Evolutionary conservation across 805 yeast genomes (phyloP).

Genomic region (Ogataea henricii): DNA sequence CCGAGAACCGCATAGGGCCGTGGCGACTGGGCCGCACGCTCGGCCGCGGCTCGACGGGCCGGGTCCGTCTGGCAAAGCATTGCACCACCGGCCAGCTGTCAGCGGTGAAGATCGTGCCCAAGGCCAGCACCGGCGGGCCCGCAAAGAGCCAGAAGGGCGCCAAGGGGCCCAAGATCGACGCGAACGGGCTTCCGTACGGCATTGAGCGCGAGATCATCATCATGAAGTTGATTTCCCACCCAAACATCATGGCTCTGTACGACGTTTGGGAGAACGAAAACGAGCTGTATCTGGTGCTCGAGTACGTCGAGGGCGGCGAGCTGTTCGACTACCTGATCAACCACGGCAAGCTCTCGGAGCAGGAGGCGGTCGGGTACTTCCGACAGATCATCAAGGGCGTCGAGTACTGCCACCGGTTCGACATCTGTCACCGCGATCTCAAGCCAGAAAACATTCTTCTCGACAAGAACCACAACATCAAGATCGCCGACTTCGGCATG

Average conservation of each 20-base stretch:
- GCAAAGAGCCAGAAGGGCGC: slow-evolving; percentile 30
- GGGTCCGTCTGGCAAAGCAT: slow-evolving; percentile 76
- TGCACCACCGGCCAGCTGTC: slow-evolving; percentile 70
- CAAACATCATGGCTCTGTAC: slow-evolving; percentile 88
- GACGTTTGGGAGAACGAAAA: slow-evolving; percentile 98
- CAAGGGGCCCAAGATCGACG: slow-evolving; percentile 28
- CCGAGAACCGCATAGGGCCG: slow-evolving; percentile 63
- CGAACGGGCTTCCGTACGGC: slow-evolving; percentile 81
- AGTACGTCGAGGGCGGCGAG: slow-evolving; percentile 89
- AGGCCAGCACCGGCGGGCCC: slow-evolving; percentile 37
- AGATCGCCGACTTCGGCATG: slow-evolving; percentile 99
- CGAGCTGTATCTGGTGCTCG: slow-evolving; percentile 77
- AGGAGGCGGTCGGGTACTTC: slow-evolving; percentile 75
- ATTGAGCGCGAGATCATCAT: slow-evolving; percentile 96
- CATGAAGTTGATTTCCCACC: slow-evolving; percentile 93
- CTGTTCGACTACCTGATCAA: slow-evolving; percentile 72
- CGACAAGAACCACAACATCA: slow-evolving; percentile 84
- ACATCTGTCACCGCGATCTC: slow-evolving; percentile 78
- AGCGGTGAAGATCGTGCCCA: slow-evolving; percentile 82
- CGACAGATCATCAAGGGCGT: slow-evolving; percentile 78
- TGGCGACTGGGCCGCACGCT: slow-evolving; percentile 80
- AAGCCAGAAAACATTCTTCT: slow-evolving; percentile 78
- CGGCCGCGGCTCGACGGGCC: slow-evolving; percentile 82
- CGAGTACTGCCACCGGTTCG: slow-evolving; percentile 77
- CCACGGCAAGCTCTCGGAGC: slow-evolving; percentile 69